Conservation (phyloP, 164 flowering plant species). For the Piper longum region DNA sequence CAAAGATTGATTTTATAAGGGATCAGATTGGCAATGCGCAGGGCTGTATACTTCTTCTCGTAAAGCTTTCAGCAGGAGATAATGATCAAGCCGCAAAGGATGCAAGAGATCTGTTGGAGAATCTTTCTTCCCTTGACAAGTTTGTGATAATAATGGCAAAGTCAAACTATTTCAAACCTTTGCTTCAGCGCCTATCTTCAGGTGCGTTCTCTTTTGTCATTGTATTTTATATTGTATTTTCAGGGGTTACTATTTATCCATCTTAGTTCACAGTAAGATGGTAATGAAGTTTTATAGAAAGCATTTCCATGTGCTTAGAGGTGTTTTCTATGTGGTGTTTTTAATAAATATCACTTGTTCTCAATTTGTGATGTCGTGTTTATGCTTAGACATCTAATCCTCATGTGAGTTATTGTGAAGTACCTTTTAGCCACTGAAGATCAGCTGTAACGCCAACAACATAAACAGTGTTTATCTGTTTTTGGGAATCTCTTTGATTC, state of each 20-base stretch:
- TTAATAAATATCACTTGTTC: background rate
- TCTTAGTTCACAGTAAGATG: background rate
- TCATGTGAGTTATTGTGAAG: too few species aligned
- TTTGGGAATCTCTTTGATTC: conserved; percentile 1
- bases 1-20: conserved; percentile 20
- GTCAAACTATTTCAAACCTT: conserved; percentile 51
- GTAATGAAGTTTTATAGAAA: background rate
- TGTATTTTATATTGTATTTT: too few species aligned
- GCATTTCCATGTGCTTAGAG: background rate
- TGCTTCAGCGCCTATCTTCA: conserved; percentile 44
- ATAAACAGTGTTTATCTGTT: background rate
- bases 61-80: conserved; percentile 35
- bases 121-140: conserved; percentile 45
- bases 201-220: conserved; percentile 20
- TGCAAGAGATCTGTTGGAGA: conserved; percentile 44
- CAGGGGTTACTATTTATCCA: background rate
- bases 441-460: too few species aligned
- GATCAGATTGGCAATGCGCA: conserved; percentile 40
- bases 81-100: conserved; percentile 38
- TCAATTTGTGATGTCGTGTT: too few species aligned
- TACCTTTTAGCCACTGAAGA: too few species aligned
- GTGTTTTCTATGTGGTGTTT: background rate
- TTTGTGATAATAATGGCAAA: conserved; percentile 60
- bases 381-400: too few species aligned
- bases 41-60: conserved; percentile 59